Evolutionary conservation across 768 basidiomycete species (phyloP), one percentile per base, ranked within the genome.

Genomic region (Chiua virens): DNA sequence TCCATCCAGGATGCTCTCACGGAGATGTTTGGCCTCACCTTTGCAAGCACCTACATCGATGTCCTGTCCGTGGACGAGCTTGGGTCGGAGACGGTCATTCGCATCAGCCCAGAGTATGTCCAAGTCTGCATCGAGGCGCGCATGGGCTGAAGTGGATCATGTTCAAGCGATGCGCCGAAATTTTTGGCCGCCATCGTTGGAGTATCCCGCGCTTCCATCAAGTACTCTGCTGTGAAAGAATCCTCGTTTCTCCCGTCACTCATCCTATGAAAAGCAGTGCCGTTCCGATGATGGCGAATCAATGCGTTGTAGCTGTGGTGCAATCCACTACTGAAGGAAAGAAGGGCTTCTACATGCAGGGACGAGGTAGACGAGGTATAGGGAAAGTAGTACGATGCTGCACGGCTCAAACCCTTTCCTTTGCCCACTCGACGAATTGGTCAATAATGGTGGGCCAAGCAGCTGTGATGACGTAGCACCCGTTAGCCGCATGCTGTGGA

Each of bases 371-470:
- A 35, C n/a, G 47, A 45, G 53, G 49, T 55, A 50, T 58, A n/a
- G 14, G 41, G 35, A 13, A 30, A 30, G 13, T 30, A 30, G 30
- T 30, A 30, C 30, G 30, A 14, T 30, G 28, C 28, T 32, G 21
- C 38, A 39, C 39, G 25, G n/a, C 13, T 21, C 17, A 43, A 14
- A 11, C 36, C 42, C 46, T 70, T 54, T 69, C 68, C 63, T 77
- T 82, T 36, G 82, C 86, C 61, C 76, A 86, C 48, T 78, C 82
- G 15, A 90, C 89, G 59, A 91, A 92, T 45, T 89, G 88, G 59
- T 94, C 91, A 55, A 93, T 87, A 21, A 85, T 79, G 34, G 89
- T 91, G 5, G 91, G 91, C 91, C 91, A 93, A 2, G 92, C 87
- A 42, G 80, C 91, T 90, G 61, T 36, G 32, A 55, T 36, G 53